Evolutionary conservation across 2,329 filamentous ascomycete species (phyloP).

Genomic region (Paecilomyces sp.): DNA sequence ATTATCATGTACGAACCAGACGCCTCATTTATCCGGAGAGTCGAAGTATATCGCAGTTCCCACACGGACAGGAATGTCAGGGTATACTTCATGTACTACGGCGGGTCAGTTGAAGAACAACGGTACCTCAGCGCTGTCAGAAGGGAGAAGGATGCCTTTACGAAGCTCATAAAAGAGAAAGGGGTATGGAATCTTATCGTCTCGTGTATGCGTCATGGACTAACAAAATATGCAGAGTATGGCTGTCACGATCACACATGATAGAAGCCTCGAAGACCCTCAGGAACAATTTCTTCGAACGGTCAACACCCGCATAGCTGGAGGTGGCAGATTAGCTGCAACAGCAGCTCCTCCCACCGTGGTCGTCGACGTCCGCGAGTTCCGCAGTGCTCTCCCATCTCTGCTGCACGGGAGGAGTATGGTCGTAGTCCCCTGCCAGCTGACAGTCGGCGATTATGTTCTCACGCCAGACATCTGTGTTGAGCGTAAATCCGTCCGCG

Average conservation of each 20-base stretch:
- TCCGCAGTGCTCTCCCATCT: slow-evolving; percentile 85
- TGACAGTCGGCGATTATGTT: slow-evolving; percentile 95
- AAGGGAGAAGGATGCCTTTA: slow-evolving; percentile 95
- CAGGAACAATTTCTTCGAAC: slow-evolving; percentile 91
- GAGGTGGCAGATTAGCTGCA: slow-evolving; percentile 75
- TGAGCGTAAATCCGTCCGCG: slow-evolving; percentile 87
- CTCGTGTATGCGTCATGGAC: slow-evolving; percentile 1
- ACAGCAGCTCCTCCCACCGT: slow-evolving; percentile 84
- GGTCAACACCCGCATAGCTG: slow-evolving; percentile 93
- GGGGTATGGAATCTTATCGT: slow-evolving; percentile 43
- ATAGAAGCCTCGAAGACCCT: slow-evolving; percentile 67
- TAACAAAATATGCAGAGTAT: slow-evolving; percentile 50
- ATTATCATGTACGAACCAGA: slow-evolving; percentile 99
- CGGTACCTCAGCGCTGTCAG: slow-evolving; percentile 81
- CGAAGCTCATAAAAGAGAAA: slow-evolving; percentile 87
- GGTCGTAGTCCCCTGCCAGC: slow-evolving; percentile 84
- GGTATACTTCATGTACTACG: slow-evolving; percentile 96
- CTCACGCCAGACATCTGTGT: slow-evolving; percentile 85
- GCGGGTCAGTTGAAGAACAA: slow-evolving; percentile 90
- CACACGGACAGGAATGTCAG: slow-evolving; percentile 83
- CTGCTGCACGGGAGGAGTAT: slow-evolving; percentile 84
- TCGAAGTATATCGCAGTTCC: slow-evolving; percentile 93
- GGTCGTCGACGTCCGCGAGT: slow-evolving; percentile 93
- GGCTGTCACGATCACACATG: slow-evolving; percentile 76
- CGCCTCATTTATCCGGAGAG: slow-evolving; percentile 82